Evolutionary conservation across 352 stramenopile species (phyloP).

Genomic region (Phytophthora fragariaefolia): DNA sequence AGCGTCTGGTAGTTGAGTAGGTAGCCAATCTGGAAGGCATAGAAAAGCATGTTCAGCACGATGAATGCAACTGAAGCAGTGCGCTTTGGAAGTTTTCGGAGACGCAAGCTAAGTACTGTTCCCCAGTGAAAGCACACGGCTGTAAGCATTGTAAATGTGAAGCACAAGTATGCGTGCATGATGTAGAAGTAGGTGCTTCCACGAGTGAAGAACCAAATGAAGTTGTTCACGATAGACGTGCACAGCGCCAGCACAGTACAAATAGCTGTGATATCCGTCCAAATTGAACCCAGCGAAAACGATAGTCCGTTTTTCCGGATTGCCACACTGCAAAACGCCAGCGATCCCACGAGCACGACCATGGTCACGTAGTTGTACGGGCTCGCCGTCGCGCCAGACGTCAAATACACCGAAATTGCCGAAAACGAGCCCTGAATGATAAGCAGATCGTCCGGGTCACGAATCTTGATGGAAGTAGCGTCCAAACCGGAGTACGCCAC

Average conservation of each 20-base stretch:
- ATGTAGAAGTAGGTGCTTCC: conserved; percentile 86
- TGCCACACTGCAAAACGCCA: conserved; percentile 84
- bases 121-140: conserved; percentile 91
- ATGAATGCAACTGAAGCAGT: conserved; percentile 75
- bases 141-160: conserved; percentile 91
- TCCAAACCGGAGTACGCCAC: conserved; percentile 76
- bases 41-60: conserved; percentile 79
- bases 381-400: conserved; percentile 65
- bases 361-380: conserved; percentile 92
- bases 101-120: conserved; percentile 78
- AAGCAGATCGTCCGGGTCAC: conserved; percentile 54
- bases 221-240: conserved; percentile 85
- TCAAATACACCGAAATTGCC: conserved; percentile 76
- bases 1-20: conserved; percentile 68
- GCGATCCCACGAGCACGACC: conserved; percentile 81
- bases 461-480: conserved; percentile 61
- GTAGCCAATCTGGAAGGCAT: conserved; percentile 78
- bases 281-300: conserved; percentile 87
- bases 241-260: conserved; percentile 79
- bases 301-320: conserved; percentile 85
- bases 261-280: conserved; percentile 87
- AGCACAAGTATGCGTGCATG: conserved; percentile 76
- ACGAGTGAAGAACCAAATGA: conserved; percentile 77
- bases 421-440: conserved; percentile 71
- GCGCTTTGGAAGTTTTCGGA: conserved; percentile 77